Evolutionary conservation across 495 filamentous ascomycete genomes (phyloP).

Genomic region (Rusavskia elegans): DNA sequence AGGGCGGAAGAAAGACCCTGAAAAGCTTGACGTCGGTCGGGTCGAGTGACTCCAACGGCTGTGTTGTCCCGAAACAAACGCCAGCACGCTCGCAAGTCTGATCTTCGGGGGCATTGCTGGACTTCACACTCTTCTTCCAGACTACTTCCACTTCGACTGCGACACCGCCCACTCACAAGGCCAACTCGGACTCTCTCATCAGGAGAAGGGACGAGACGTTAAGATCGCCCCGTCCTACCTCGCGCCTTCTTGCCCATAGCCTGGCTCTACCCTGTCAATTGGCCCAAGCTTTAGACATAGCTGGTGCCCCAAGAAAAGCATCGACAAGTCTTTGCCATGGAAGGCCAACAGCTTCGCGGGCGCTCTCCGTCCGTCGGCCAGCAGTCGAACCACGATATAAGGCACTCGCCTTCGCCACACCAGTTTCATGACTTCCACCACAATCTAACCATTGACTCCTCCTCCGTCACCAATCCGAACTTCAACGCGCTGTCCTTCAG

Average conservation of each 20-base stretch:
- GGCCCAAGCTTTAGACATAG: slow-evolving; percentile 5
- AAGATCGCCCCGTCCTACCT: slow-evolving; percentile 5
- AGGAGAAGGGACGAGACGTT: not conserved
- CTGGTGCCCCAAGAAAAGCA: slow-evolving; percentile 2
- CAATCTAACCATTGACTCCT: slow-evolving; percentile 1
- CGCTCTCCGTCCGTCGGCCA: slow-evolving; percentile 12
- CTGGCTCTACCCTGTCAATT: slow-evolving; percentile 2
- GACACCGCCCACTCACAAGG: slow-evolving; percentile 7
- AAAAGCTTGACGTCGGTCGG: too few species aligned
- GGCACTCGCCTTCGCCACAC: slow-evolving; percentile 15
- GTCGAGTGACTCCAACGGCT: not conserved
- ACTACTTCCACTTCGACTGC: not conserved
- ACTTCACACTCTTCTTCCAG: not conserved
- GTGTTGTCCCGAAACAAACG: slow-evolving; percentile 10
- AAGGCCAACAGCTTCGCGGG: slow-evolving; percentile 9
- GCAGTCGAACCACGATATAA: slow-evolving; percentile 12
- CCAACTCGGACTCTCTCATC: not conserved
- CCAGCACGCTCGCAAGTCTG: slow-evolving; percentile 1
- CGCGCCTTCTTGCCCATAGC: slow-evolving; percentile 7
- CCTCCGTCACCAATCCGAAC: slow-evolving; percentile 3
- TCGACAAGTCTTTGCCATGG: slow-evolving; percentile 6
- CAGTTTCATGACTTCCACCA: slow-evolving; percentile 6
- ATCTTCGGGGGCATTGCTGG: slow-evolving; percentile 12
- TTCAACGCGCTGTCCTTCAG: slow-evolving; percentile 9
- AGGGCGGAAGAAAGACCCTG: too few species aligned